These are phyloP conservation scores for Conticribra weissflogii DNA, from an alignment of 108 stramenopile species.

Conservation along the genomic window DNA sequence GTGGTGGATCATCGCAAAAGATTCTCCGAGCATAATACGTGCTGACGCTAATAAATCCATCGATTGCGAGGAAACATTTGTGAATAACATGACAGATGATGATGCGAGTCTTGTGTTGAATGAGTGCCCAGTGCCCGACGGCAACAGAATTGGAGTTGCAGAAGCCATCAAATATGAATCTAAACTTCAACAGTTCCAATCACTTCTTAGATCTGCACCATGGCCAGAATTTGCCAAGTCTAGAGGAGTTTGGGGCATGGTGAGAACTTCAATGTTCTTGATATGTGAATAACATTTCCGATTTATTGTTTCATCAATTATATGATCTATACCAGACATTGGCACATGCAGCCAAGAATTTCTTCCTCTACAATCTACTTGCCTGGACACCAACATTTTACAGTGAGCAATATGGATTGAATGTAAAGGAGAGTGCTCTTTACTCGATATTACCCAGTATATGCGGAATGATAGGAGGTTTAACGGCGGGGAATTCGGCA, in stretches of 20 bases:
- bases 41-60: too few relatives aligned
- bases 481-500: constrained; percentile 71
- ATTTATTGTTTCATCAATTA: too few relatives aligned
- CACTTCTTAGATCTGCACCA: constrained; percentile 55
- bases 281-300: too few relatives aligned
- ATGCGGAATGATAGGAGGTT: constrained; percentile 72
- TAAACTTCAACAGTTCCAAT: constrained; percentile 5
- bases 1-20: constrained; percentile 75
- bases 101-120: constrained; percentile 53
- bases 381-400: constrained; percentile 92
- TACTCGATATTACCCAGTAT: constrained; percentile 75
- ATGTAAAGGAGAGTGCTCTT: constrained; percentile 74
- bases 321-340: too few relatives aligned
- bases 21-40: too few relatives aligned
- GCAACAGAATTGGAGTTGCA: not conserved
- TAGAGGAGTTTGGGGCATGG: constrained; percentile 76
- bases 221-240: constrained; percentile 70
- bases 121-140: constrained; percentile 16
- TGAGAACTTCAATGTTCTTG: not conserved
- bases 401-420: constrained; percentile 80
- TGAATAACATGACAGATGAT: constrained; percentile 38
- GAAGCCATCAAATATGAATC: constrained; percentile 4
- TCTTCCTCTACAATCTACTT: constrained; percentile 85
- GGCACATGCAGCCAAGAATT: constrained; percentile 91
- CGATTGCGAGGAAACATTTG: constrained; percentile 37